Percentiles rank a stretch among this genome's conserved stretches.
Evolutionary conservation across 73 alveolate genomes (phyloP).

Genomic region (Paramecium pentaurelia): DNA sequence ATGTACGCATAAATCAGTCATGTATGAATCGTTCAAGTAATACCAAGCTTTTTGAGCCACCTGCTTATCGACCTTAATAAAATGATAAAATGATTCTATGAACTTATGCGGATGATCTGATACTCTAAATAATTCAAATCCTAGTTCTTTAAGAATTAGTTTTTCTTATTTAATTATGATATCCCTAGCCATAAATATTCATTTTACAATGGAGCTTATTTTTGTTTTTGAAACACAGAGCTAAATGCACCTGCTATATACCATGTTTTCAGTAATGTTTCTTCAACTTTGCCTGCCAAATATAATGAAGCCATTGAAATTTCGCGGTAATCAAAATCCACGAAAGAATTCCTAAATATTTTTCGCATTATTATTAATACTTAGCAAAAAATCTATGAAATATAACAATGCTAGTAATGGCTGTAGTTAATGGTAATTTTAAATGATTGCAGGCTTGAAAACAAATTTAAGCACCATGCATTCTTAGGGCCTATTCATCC

Average conservation of each 20-base stretch:
- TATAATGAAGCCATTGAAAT: slow-evolving; percentile 32
- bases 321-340: slow-evolving; percentile 37
- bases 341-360: slow-evolving; percentile 29
- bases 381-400: slow-evolving; percentile 20
- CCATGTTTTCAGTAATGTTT: slow-evolving; percentile 28
- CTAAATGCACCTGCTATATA: slow-evolving; percentile 35
- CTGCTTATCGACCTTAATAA: slow-evolving; percentile 31
- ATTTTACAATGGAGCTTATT: slow-evolving; percentile 17
- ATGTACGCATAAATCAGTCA: slow-evolving; percentile 38
- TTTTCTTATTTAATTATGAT: slow-evolving; percentile 14
- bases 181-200: neutral
- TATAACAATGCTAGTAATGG: slow-evolving; percentile 29
- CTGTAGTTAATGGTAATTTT: slow-evolving; percentile 34
- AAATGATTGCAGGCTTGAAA: slow-evolving; percentile 15
- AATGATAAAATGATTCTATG: slow-evolving; percentile 50
- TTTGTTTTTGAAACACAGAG: neutral
- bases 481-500: slow-evolving; percentile 40
- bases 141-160: neutral
- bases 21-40: slow-evolving; percentile 47
- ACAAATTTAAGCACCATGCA: slow-evolving; percentile 45
- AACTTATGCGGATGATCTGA: slow-evolving; percentile 48
- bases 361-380: neutral
- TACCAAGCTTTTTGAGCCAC: slow-evolving; percentile 44
- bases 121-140: slow-evolving; percentile 37
- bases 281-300: slow-evolving; percentile 43